Percentiles rank a stretch among this genome's conserved stretches.
These are phyloP conservation scores for Gossypium schwendimanii DNA, from an alignment of 441 rosid species.

Conservation along the genomic window DNA sequence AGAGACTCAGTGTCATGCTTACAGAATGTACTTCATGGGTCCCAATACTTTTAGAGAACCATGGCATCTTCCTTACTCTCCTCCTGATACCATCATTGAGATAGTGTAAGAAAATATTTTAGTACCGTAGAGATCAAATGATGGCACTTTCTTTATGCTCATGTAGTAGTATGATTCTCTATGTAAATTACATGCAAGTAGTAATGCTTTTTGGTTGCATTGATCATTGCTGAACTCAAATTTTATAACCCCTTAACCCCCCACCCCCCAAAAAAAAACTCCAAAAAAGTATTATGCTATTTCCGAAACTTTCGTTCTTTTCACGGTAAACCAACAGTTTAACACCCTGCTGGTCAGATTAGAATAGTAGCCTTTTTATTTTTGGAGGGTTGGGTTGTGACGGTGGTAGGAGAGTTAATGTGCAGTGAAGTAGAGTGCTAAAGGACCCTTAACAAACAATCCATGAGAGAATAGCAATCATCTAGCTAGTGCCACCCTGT, in stretches of 20 bases:
- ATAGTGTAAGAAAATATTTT: constrained; percentile 64
- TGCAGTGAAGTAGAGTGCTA: background rate
- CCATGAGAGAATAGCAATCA: background rate
- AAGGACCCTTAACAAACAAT: background rate
- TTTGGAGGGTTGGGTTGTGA: background rate
- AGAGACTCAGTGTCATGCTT: constrained; percentile 87
- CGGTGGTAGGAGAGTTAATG: background rate
- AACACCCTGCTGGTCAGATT: background rate
- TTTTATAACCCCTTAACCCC: background rate
- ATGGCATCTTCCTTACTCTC: constrained; percentile 96
- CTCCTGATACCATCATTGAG: constrained; percentile 81
- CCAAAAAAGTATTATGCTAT: background rate
- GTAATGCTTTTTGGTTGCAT: background rate
- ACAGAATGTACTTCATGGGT: constrained; percentile 87
- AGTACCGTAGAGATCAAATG: background rate
- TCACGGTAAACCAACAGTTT: background rate
- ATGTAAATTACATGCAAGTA: background rate
- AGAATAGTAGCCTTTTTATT: background rate
- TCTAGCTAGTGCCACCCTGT: background rate
- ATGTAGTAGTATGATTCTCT: constrained; percentile 7
- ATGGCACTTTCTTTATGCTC: constrained; percentile 19
- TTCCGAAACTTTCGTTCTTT: background rate
- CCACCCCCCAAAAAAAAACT: background rate
- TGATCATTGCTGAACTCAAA: background rate
- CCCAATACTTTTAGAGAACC: constrained; percentile 96